A percentile compares a stretch with the other conserved stretches of the same genome.
These are phyloP conservation scores for Arbutus unedo DNA, from an alignment of 148 eudicot genomes.

Conservation along the genomic window DNA sequence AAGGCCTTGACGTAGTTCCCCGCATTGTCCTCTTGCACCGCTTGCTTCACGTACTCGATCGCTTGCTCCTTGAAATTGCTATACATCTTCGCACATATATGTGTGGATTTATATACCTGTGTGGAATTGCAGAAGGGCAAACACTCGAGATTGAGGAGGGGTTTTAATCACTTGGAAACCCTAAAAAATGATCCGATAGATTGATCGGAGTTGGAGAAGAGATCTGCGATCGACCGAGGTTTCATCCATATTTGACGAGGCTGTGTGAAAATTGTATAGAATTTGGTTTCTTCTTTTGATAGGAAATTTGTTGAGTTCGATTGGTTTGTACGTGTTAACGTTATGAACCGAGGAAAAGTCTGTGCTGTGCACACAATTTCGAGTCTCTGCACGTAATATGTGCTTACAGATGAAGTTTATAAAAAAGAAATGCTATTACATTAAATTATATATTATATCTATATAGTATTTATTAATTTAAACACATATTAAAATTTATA, in stretches of 20 bases:
- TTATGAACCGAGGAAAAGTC: not conserved
- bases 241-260: not conserved
- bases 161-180: not conserved
- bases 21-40: constrained; percentile 88
- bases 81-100: constrained; percentile 46
- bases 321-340: not conserved
- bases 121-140: not conserved
- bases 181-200: not conserved
- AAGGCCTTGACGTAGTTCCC: constrained; percentile 93
- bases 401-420: no score
- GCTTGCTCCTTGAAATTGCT: constrained; percentile 99
- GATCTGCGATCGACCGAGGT: not conserved
- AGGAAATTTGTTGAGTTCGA: not conserved
- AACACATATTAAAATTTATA: no score
- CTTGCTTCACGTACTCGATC: constrained; percentile 91
- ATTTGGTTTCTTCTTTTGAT: not conserved
- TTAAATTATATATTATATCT: no score
- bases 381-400: no score
- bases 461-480: no score
- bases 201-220: constrained; percentile 15
- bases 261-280: no score
- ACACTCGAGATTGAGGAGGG: not conserved
- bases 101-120: not conserved
- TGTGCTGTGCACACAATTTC: no score
- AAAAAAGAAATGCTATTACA: no score